Conservation (phyloP, 352 stramenopile species). For the Phytophthora sp. region DNA sequence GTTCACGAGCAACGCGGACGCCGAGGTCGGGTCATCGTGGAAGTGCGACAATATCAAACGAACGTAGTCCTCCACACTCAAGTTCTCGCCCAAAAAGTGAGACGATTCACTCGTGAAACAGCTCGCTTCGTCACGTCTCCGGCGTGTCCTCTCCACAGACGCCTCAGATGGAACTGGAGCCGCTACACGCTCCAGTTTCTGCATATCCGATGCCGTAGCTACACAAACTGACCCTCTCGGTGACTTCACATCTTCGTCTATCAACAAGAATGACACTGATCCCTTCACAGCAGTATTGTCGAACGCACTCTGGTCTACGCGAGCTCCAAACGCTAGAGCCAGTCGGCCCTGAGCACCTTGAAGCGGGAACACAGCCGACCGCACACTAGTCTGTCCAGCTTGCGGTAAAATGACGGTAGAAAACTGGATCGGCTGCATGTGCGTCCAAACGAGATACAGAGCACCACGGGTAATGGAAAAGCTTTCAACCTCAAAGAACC, state of each 20-base stretch:
- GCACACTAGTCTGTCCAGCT: constrained; percentile 54
- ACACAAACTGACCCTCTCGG: constrained; percentile 55
- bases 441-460: constrained; percentile 77
- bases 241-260: constrained; percentile 49
- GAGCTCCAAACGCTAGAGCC: constrained; percentile 61
- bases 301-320: constrained; percentile 57
- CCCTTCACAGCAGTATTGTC: constrained; percentile 59
- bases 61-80: constrained; percentile 65
- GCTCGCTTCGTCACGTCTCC: constrained; percentile 52
- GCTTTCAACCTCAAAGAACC: constrained; percentile 68
- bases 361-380: constrained; percentile 65
- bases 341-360: constrained; percentile 61
- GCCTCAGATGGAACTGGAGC: constrained; percentile 31
- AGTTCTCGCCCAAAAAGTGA: constrained; percentile 42
- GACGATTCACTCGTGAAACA: constrained; percentile 48
- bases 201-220: constrained; percentile 74
- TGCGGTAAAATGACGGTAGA: constrained; percentile 66
- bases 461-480: constrained; percentile 62
- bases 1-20: constrained; percentile 50
- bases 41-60: constrained; percentile 64
- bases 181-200: constrained; percentile 48
- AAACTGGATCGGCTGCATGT: constrained; percentile 64
- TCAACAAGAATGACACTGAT: constrained; percentile 75
- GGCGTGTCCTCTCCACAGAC: constrained; percentile 42
- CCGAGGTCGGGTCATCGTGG: constrained; percentile 53